Evolutionary conservation across 73 alveolate species (phyloP), one percentile per base, ranked within the genome.

Genomic region (Uronychia setigera): DNA sequence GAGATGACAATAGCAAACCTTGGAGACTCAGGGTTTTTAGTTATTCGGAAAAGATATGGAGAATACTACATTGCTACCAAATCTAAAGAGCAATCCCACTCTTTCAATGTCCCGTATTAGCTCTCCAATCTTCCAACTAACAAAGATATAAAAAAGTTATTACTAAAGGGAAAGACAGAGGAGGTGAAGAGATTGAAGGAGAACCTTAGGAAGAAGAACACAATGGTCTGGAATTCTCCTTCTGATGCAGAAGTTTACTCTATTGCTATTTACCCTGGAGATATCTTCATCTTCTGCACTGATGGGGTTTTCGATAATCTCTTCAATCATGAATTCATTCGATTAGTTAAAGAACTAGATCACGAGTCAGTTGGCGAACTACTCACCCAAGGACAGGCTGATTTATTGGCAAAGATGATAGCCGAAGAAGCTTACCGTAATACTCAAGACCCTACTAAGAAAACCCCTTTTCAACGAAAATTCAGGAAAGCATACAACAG

Each of bases 301-400:
- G 95, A 90, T 86, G 95, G 95, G 58, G 78, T 90, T 0, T 90
- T 86, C 59, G 95, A 90, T 75, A 90, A 90, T 59, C 81, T 90
- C 29, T 90, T 83, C 79, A 33, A 78, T n/a, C 88, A 78, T 59
- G 95, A 90, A 57, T 86, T 90, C 80, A 33, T 74, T 0, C 59
- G 59, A 30, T 35, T 83, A 9, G 81, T 83, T 32, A 79, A 86
- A 76, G 60, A 60, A 59, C 58, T 60, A 35, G 29, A 76, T 59
- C 27, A 33, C 35, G 29, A 67, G 32, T 5, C 5, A 1, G 79
- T 26, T 14, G 79, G 32, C 14, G 32, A 67, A 59, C 76, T 85
- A 1, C 26, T 13, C 46, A 85, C 74, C 0, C 31, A 78, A 32
- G 86, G 28, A 1, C 57, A 83, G 74, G 92, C 92, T 25, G 85